Conservation (phyloP, 1,284 basidiomycete genomes). For the Malassezia obtusa region DNA sequence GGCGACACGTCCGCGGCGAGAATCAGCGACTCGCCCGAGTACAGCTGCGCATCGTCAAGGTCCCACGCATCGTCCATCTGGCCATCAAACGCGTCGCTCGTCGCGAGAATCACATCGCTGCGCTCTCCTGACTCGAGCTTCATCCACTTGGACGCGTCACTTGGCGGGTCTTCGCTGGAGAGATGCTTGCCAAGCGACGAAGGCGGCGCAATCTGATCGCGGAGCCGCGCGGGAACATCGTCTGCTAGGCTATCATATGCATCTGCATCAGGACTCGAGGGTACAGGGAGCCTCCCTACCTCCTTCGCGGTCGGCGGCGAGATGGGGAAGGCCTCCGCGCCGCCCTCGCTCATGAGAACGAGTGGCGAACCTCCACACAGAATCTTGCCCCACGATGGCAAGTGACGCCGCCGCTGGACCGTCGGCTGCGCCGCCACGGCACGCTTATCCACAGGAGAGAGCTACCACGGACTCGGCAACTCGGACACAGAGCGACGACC, state of each 20-base stretch:
- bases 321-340: slow-evolving; percentile 6
- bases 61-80: slow-evolving; percentile 11
- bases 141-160: not conserved
- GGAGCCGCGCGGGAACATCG: slow-evolving; percentile 9
- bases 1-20: slow-evolving; percentile 11
- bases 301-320: not conserved
- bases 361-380: not conserved
- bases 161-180: not conserved
- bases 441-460: no score
- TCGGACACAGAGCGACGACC: not conserved
- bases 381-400: not conserved
- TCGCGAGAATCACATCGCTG: not conserved
- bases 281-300: not conserved
- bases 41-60: slow-evolving; percentile 15
- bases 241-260: not conserved
- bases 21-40: slow-evolving; percentile 10
- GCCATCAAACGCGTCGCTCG: not conserved
- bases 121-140: not conserved
- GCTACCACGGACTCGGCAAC: no score
- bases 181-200: not conserved
- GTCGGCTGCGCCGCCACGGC: no score
- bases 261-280: not conserved
- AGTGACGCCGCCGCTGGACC: not conserved
- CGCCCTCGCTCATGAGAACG: not conserved
- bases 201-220: not conserved